Evolutionary conservation across 441 rosid genomes (phyloP), one percentile per base, ranked within the genome.

Genomic region (Capsella rubella): DNA sequence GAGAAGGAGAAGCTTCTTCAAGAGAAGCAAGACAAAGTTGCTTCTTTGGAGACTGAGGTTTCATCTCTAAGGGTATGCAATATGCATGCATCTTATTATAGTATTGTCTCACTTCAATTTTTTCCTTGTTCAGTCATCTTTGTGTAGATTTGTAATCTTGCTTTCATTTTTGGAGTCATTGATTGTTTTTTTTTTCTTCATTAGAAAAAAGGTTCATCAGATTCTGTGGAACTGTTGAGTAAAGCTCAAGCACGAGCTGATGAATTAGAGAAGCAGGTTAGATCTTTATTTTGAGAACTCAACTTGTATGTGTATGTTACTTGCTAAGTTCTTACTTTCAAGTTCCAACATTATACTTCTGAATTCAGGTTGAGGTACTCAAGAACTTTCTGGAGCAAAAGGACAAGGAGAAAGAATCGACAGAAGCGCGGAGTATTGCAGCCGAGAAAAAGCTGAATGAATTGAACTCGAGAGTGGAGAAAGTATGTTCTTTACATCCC

Each of bases 241-340:
- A 90, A 87, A 81, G 93, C 96, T 39, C 83, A 87, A 66, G 96
- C 90, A 31, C 83, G 82, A 69, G 94, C 80, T 51, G 83, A 67
- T 32, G 94, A 91, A 75, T 84, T 91, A 79, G 92, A 91, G 84
- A 86, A 82, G 80, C 89, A 89, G 91, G 98, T 92, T 64, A 43
- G 69, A 43, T 46, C 16, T 68, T 25, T 25, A 67, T 4, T 42
- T 40, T 56, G 18, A 31, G 25, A 25, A 43, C 9, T 13, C 43
- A 18, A 35, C 29, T 72, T 56, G 52, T 1, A 6, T 15, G 16
- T 13, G 42, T 10, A 10, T 6, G 2, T 12, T 1, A 14, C 16
- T 43, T 39, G 10, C 16, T 8, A 40, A 5, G 14, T 16, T 51
- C 75, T 18, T 32, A 32, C 8, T 32, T 8, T 32, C 35, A 32